Evolutionary conservation across 192 early-diverging fungal genomes (phyloP).

Genomic region (Coemansia sp.): DNA sequence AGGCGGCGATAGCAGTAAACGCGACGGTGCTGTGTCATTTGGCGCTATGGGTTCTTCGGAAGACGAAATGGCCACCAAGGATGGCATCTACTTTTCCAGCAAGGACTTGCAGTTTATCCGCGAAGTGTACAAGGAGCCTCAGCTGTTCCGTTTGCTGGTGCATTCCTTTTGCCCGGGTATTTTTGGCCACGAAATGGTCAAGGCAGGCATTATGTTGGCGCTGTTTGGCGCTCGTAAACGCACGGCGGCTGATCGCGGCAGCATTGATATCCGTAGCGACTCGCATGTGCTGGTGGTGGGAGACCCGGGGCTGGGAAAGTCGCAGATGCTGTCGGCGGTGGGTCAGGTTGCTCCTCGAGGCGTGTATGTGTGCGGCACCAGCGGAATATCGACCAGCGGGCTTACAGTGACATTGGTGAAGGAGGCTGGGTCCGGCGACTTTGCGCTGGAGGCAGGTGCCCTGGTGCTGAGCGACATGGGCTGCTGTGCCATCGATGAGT

Average conservation of each 20-base stretch:
- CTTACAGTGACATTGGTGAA: conserved; percentile 72
- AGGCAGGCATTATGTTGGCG: conserved; percentile 75
- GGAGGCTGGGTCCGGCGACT: conserved; percentile 68
- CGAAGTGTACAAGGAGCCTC: conserved; percentile 58
- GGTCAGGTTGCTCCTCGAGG: conserved; percentile 77
- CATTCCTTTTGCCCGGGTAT: conserved; percentile 78
- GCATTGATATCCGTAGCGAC: conserved; percentile 61
- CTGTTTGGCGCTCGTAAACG: conserved; percentile 67
- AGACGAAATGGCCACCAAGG: conserved; percentile 56
- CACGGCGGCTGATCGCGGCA: conserved; percentile 19
- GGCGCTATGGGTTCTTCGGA: conserved; percentile 12
- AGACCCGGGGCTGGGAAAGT: conserved; percentile 85
- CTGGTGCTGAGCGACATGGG: conserved; percentile 88
- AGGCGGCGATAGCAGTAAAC: conserved; percentile 39
- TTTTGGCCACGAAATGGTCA: conserved; percentile 83
- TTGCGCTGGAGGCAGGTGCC: conserved; percentile 77
- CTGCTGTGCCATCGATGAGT: conserved; percentile 87
- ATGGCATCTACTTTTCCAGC: conserved; percentile 65
- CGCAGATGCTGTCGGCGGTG: conserved; percentile 81
- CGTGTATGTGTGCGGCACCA: conserved; percentile 76
- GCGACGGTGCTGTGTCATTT: conserved; percentile 3
- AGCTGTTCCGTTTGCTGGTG: conserved; percentile 70
- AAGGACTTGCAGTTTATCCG: conserved; percentile 74
- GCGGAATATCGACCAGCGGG: conserved; percentile 63
- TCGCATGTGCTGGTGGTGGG: conserved; percentile 76